Percentiles rank a stretch among this genome's conserved stretches.
Evolutionary conservation across 495 filamentous ascomycete genomes (phyloP).

Genomic region (Penicillium simplicissimum): DNA sequence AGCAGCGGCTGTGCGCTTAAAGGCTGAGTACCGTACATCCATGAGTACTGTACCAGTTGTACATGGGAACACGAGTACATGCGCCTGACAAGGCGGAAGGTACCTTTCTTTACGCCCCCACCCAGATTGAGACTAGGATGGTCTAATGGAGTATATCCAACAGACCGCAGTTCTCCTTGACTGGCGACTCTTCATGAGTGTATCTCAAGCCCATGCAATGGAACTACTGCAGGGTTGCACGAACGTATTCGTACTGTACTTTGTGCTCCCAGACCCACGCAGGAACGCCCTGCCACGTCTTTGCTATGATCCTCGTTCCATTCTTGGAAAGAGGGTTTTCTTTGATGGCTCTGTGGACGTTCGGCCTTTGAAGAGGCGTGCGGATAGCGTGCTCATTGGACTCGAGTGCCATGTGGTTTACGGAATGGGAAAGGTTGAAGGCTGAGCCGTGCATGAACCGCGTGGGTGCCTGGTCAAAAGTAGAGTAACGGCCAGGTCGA

Average conservation of each 20-base stretch:
- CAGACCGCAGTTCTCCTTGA: background rate
- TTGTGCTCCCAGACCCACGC: constrained; percentile 19
- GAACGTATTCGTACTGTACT: background rate
- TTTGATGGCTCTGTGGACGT: background rate
- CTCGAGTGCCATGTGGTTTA: constrained; percentile 16
- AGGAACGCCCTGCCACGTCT: constrained; percentile 31
- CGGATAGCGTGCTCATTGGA: background rate
- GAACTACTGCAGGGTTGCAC: constrained; percentile 1
- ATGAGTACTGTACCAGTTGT: no score
- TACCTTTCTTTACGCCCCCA: background rate
- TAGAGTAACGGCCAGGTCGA: background rate
- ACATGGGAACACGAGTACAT: no score
- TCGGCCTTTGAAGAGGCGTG: background rate
- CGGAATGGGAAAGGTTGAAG: constrained; percentile 8
- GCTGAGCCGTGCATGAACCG: constrained; percentile 7
- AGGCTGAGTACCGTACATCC: background rate
- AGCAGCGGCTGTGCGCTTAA: background rate
- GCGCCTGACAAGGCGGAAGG: background rate
- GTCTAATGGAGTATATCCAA: background rate
- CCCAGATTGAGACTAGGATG: background rate
- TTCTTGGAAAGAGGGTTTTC: background rate
- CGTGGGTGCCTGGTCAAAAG: background rate
- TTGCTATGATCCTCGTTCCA: constrained; percentile 3
- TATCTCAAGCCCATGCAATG: background rate
- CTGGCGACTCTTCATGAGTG: background rate